Base-by-base conservation (phyloP, 2,329 filamentous ascomycete species). In the Fusarium falciforme region DNA sequence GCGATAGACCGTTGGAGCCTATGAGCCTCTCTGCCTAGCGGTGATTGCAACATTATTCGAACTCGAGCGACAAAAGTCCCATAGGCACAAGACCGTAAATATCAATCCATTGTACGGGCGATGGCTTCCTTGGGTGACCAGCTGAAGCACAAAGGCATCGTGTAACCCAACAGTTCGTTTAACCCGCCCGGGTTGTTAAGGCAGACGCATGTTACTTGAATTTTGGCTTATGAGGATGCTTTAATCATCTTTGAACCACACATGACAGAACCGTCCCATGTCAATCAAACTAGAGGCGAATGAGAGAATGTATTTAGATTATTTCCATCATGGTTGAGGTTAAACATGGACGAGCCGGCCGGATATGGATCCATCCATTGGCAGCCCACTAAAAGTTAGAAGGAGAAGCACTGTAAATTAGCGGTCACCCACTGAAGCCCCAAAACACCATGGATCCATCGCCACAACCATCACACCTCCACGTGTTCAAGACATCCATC, bases 401-500 rank as follows among this genome's bases (percentile, higher is more conserved):
- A 16, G 9, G 31, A 5, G 16, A 11, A 22, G 36, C 36, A 9
- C 57, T 60, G 57, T 42, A 17, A 27, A 59, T 27, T 59, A 59
- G 55, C 55, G 33, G 3, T 12, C 17, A 17, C 10, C 38, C 67
- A 54, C 70, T 67, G 59, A 40, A 67, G 7, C n/a, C 55, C 71
- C 70, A 59, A 40, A 70, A 27, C 57, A 58, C 40, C n/a, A 58
- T 14, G 17, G 47, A 17, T 22, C 36, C 29, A 62, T 25, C 40
- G 42, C 42, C 42, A 5, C 44, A 47, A 14, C 35, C 33, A 66
- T 59, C 17, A 2, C 25, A 38, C 61, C 33, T 33, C 63, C 71
- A 73, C 71, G 71, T 73, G 71, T 74, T 42, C 25, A 42, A 58
- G 9, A 73, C 67, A 47, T 36, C 35, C 67, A 47, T 36, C 35